Percentiles rank a stretch among this genome's conserved stretches.
These are phyloP conservation scores for Brachypodium distachyon DNA, from an alignment of 202 grass and related monocot genomes.

Conservation along the genomic window DNA sequence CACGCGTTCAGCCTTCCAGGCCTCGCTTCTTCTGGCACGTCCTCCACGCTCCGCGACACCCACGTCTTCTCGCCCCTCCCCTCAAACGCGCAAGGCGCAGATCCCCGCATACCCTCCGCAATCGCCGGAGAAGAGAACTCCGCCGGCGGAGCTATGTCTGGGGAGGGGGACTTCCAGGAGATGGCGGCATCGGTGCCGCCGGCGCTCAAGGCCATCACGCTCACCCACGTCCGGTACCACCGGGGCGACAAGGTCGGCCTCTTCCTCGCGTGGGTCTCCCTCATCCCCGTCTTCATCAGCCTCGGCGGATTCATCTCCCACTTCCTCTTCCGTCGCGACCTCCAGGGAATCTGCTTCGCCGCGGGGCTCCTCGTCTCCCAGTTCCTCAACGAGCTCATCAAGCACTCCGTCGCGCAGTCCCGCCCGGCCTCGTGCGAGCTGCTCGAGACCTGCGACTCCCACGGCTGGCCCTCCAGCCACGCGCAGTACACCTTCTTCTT, in stretches of 20 bases:
- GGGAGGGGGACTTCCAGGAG: conserved; percentile 38
- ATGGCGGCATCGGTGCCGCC: conserved; percentile 43
- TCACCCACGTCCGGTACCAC: conserved; percentile 84
- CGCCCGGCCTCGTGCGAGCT: conserved; percentile 60
- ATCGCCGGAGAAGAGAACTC: background rate
- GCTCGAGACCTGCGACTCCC: conserved; percentile 82
- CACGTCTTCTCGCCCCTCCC: background rate
- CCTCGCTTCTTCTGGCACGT: conserved; percentile 5
- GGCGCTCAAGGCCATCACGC: conserved; percentile 73
- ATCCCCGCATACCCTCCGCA: background rate
- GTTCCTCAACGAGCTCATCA: conserved; percentile 76
- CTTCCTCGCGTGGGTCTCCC: conserved; percentile 91
- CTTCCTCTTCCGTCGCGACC: conserved; percentile 94
- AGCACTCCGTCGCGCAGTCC: conserved; percentile 76
- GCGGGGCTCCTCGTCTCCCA: conserved; percentile 71
- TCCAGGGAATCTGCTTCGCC: conserved; percentile 84
- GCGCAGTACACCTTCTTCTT: conserved; percentile 98
- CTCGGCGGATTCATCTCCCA: conserved; percentile 88
- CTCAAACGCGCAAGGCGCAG: conserved; percentile 4
- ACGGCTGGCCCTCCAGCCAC: conserved; percentile 89
- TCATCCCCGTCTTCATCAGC: conserved; percentile 88
- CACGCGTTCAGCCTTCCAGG: background rate
- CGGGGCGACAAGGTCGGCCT: conserved; percentile 68
- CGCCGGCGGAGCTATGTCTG: conserved; percentile 6
- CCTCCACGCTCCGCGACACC: background rate